Evolutionary conservation across 2,329 filamentous ascomycete species (phyloP), one percentile per base, ranked within the genome.

Genomic region (Acephala macrosclerotiorum): DNA sequence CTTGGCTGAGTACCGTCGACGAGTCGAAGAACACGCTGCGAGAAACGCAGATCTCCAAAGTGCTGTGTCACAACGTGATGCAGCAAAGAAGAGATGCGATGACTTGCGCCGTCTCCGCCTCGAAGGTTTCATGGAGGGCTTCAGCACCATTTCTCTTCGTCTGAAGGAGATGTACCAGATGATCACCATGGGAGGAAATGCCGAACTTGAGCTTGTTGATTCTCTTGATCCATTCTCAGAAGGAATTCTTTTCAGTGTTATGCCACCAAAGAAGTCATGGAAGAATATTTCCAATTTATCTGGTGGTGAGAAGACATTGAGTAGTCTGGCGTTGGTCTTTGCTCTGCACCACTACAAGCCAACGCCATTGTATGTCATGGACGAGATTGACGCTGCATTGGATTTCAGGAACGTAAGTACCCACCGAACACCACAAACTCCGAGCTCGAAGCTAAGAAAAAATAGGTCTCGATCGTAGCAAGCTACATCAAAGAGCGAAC

Each of bases 101-200:
- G 94, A 97, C 71, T 88, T 99, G 60, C 92, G 96, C 14, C 91
- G 93, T 16, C 84, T 97, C 58, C 92, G 96, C 35, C 84, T 98
- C 8, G 95, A 97, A 73, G 95, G 96, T 40, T 99, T 99, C 85
- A 98, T 98, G 94, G 93, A 96, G 77, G 96, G 96, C 45, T 98
- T 99, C 82, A 91, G 91, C 75, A 91, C 89, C 68, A 99, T 99
- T 79, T 98, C 95, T 1, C 84, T 97, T 26, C 91, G 95, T 0
- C 85, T 99, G 55, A 99, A 99, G 83, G 96, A 99, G 77, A 99
- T 99, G 96, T 99, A 99, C 81, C 96, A 99, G 78, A 97, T 99
- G 94, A 99, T 99, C 78, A 99, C 96, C 25, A 98, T 99, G 94
- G 96, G 96, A 68, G 96, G 96, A 63, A 99, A 99, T 74, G 96